A percentile compares a stretch with the other conserved stretches of the same genome.
These are phyloP conservation scores for Dactylellina drechsleri DNA, from an alignment of 2,329 filamentous ascomycete species.

Conservation along the genomic window DNA sequence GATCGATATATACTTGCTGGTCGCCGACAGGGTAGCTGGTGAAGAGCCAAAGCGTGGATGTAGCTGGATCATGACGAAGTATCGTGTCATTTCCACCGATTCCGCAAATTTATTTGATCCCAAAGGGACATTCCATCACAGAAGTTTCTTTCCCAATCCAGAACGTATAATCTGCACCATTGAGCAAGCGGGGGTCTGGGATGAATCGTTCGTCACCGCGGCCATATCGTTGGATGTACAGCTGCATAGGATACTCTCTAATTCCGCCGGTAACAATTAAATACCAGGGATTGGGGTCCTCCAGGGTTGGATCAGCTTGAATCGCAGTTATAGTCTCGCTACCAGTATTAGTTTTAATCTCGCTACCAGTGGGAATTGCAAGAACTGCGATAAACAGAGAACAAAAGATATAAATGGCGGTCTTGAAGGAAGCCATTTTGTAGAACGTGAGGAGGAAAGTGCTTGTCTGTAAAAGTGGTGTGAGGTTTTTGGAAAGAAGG, in stretches of 20 bases:
- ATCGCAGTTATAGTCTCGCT: neutral
- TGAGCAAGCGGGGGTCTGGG: neutral
- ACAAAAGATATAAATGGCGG: no score
- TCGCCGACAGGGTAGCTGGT: neutral
- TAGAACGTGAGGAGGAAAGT: no score
- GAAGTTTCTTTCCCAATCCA: neutral
- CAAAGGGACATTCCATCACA: neutral
- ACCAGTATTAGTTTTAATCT: neutral
- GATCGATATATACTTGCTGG: neutral
- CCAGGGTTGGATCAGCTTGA: neutral
- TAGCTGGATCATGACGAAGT: neutral
- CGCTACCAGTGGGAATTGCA: neutral
- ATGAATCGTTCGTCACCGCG: neutral
- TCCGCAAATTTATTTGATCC: neutral
- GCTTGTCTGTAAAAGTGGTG: no score
- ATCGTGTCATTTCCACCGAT: neutral
- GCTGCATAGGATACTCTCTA: neutral
- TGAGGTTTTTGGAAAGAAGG: no score
- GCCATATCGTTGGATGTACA: neutral
- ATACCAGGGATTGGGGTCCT: neutral
- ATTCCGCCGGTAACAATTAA: neutral
- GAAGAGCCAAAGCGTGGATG: neutral
- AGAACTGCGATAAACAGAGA: no score
- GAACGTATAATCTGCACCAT: neutral
- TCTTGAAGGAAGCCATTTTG: conserved; percentile 1